A percentile compares a stretch with the other conserved stretches of the same genome.
These are phyloP conservation scores for Myriosclerotinia duriaeana DNA, from an alignment of 2,329 filamentous ascomycete species.

Conservation along the genomic window DNA sequence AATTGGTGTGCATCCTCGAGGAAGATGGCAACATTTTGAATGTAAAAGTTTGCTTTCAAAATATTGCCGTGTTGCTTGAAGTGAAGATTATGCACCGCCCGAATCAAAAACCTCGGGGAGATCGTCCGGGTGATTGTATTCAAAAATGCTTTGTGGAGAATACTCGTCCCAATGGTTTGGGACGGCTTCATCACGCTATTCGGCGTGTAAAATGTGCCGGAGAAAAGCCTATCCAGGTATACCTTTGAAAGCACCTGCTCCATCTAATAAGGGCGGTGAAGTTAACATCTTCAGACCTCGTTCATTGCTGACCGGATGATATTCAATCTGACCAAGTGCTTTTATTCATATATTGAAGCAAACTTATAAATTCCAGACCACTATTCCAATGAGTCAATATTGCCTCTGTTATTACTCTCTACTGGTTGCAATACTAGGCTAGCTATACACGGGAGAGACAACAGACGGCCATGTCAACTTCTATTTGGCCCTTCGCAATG, in stretches of 20 bases:
- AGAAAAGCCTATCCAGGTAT: conserved; percentile 7
- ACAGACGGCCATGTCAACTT: neutral
- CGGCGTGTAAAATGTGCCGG: neutral
- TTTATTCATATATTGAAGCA: neutral
- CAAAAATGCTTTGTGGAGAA: neutral
- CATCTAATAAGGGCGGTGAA: neutral
- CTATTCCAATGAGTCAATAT: neutral
- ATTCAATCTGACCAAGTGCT: neutral
- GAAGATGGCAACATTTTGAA: neutral
- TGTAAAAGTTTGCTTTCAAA: neutral
- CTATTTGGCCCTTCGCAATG: neutral
- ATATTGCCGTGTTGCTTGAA: neutral
- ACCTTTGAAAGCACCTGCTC: neutral
- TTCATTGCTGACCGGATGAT: neutral
- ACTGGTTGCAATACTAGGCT: neutral
- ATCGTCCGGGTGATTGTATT: neutral
- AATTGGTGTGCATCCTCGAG: neutral
- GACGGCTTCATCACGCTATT: neutral
- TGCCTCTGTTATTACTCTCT: neutral
- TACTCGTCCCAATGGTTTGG: neutral
- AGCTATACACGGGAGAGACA: neutral
- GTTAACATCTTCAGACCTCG: neutral
- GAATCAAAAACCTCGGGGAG: neutral
- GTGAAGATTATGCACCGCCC: neutral
- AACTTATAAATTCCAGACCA: neutral